Base-by-base conservation (phyloP, 2,329 filamentous ascomycete species). In the Colletotrichum zoysiae region DNA sequence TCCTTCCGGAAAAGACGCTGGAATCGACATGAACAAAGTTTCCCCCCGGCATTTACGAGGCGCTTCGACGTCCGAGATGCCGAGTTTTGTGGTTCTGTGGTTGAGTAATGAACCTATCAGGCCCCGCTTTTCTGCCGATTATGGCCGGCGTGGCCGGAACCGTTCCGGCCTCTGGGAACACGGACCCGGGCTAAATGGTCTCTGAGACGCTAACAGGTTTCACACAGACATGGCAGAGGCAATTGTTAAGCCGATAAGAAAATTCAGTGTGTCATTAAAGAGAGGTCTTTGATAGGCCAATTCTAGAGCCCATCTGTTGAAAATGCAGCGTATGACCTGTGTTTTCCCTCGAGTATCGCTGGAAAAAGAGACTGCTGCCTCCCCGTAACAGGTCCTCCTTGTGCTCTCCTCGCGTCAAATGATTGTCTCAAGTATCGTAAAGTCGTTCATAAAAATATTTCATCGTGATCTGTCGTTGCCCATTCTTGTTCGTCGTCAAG, bases 81-180 rank as follows among this genome's bases (percentile, higher is more conserved):
- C 59, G 59, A 56, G 6, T 65, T 57, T 44, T 56, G 38, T 60
- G 50, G 59, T 48, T 33, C 58, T 50, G 48, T 57, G 57, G 63
- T 73, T 58, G 71, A 71, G 71, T 71, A 67, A 67, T 71, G 65
- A 53, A 33, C 67, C 50, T 46, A 46, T 2, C 16, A 9, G 9
- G 70, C 35, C 66, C 72, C 72, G 65, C 70, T 65, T 66, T 48
- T 61, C 30, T 48, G 30, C 72, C 73, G 73, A 74, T 55, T 26
- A 14, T 73, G 64, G 70, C 73, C 73, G 73, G 71, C 59, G 56
- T 65, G 64, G 69, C 69, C 73, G 71, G 73, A 73, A 74, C 61
- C 57, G 55, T 73, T 74, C 71, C 71, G 71, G 71, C 71, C 59
- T 67, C 71, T 63, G 68, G 71, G 65, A 61, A 57, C 66, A 65